A percentile compares a stretch with the other conserved stretches of the same genome.
Evolutionary conservation across 306 rosid species (phyloP).

Genomic region (Gastrolobium bilobum): DNA sequence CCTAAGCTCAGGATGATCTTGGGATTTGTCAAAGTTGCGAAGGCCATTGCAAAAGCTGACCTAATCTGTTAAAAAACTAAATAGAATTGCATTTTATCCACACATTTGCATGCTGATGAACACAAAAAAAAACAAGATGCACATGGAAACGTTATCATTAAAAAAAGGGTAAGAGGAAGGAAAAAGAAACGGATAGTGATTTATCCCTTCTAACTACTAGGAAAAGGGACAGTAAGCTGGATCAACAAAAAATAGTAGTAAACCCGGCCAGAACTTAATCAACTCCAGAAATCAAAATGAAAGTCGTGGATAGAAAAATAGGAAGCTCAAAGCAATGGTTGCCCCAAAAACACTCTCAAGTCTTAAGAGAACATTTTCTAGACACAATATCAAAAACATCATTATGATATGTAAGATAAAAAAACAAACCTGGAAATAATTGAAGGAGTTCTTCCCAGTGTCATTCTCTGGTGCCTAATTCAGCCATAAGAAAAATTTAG

Average conservation of each 20-base stretch:
- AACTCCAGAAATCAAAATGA: conserved; percentile 12
- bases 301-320: conserved; percentile 16
- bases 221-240: not conserved
- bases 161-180: not conserved
- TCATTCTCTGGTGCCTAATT: conserved; percentile 89
- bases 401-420: conserved; percentile 10
- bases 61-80: conserved; percentile 63
- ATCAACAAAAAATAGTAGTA: conserved; percentile 23
- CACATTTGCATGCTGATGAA: not conserved
- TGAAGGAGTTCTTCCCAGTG: conserved; percentile 91
- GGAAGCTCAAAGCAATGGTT: conserved; percentile 14
- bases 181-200: not conserved
- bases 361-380: conserved; percentile 4
- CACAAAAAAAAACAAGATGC: not conserved
- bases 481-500: conserved; percentile 41
- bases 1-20: conserved; percentile 73
- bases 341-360: not conserved
- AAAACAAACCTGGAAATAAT: conserved; percentile 88
- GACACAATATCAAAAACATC: conserved; percentile 4
- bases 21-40: conserved; percentile 76
- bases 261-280: conserved; percentile 14
- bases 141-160: not conserved
- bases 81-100: conserved; percentile 5
- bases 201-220: conserved; percentile 20
- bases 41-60: conserved; percentile 94